Base-by-base conservation (phyloP, 2,329 filamentous ascomycete genomes). In the Coniella vitis region DNA sequence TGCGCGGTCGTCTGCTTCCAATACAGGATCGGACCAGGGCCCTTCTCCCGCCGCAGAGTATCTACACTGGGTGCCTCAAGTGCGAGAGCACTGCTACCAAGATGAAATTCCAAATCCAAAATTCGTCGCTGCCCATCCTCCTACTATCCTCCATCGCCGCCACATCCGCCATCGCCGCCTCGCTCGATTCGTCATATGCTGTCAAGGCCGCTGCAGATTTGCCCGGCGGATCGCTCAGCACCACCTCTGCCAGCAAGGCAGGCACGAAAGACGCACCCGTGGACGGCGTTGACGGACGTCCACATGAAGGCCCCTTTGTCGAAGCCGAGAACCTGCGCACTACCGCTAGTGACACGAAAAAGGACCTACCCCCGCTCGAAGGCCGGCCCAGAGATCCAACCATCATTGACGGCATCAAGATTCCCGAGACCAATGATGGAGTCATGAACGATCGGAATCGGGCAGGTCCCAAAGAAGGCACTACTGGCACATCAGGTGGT, bases 401-500 rank as follows among this genome's bases (percentile, higher is more conserved):
- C 21, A 63, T 78, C 9, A 65, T 80, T 38, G 76, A 82, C 46
- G 80, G 79, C 56, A 75, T 76, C 60, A 78, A 75, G 64, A 80
- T 84, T 19, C 79, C 80, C 22, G 72, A 81, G 55, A 72, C 70
- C 53, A 83, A 84, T 57, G 81, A 95, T 63, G 89, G 90, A 36
- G 89, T 96, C 51, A 96, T 96, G 91, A 87, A 95, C 61, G 90
- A 96, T 65, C 87, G 85, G 55, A 78, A 86, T 62, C 76, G 89
- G 56, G 69, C 77, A 34, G 76, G 79, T 36, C 88, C 90, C 4
- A 90, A 90, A 63, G 78, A 90, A 63, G 91, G 90, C 40, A 94
- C 88, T 2, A 87, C 86, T 4, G 91, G 91, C 35, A 95, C 87
- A 2, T 87, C 90, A 61, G 90, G 90, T 12, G 90, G 91, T 45